Evolutionary conservation across 2,329 filamentous ascomycete species (phyloP).

Genomic region (Xylariaceae sp.): DNA sequence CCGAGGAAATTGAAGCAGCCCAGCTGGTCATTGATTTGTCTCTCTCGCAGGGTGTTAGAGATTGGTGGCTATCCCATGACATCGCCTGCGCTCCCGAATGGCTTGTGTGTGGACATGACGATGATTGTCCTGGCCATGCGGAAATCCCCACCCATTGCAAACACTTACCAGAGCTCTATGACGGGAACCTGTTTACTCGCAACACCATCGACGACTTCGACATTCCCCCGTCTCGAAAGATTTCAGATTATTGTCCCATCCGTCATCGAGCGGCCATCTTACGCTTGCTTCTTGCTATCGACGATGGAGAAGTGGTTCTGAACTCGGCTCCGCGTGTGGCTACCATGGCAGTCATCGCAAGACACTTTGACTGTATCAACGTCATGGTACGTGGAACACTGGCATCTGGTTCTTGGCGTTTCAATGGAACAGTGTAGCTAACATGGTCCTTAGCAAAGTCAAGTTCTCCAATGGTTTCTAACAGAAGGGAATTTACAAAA

Average conservation of each 20-base stretch:
- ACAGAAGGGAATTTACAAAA: slow-evolving; percentile 41
- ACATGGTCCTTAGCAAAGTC: slow-evolving; percentile 34
- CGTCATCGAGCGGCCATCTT: slow-evolving; percentile 63
- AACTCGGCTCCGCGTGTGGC: slow-evolving; percentile 65
- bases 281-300: slow-evolving; percentile 56
- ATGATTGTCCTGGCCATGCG: slow-evolving; percentile 28
- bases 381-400: slow-evolving; percentile 36
- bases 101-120: slow-evolving; percentile 47
- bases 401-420: neutral
- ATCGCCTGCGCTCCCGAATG: slow-evolving; percentile 35
- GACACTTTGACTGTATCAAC: slow-evolving; percentile 50
- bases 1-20: slow-evolving; percentile 59
- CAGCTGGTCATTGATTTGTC: slow-evolving; percentile 56
- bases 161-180: too few relatives aligned
- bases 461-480: slow-evolving; percentile 57
- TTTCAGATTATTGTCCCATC: slow-evolving; percentile 59
- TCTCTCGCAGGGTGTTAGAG: slow-evolving; percentile 50
- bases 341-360: slow-evolving; percentile 61
- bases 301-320: slow-evolving; percentile 50
- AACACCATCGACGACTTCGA: slow-evolving; percentile 16
- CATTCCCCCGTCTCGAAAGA: slow-evolving; percentile 24
- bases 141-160: neutral
- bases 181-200: too few relatives aligned
- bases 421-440: slow-evolving; percentile 2
- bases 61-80: slow-evolving; percentile 46